Conservation (phyloP, 129 eudicot genomes). For the Silybum marianum region DNA sequence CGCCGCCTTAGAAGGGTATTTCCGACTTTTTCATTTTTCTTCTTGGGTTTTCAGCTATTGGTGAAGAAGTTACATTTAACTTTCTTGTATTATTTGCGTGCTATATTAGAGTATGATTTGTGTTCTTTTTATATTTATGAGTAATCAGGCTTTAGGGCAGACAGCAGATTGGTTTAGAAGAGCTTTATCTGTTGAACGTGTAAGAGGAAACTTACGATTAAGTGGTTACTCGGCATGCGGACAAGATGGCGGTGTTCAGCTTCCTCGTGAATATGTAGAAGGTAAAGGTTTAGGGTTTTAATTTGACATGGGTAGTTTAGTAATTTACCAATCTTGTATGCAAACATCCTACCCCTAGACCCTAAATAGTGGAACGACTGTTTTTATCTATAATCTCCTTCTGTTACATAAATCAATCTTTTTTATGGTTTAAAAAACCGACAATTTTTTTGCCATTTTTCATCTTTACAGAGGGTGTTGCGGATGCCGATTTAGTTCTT, state of each 20-base stretch:
- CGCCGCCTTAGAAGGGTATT: conserved; percentile 86
- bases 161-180: conserved; percentile 91
- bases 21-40: background rate
- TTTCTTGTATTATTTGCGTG: background rate
- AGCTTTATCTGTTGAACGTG: conserved; percentile 95
- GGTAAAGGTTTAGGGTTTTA: no score
- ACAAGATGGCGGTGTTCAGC: conserved; percentile 99
- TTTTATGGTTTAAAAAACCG: background rate
- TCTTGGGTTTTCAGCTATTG: background rate
- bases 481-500: conserved; percentile 93
- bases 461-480: conserved; percentile 73
- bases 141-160: conserved; percentile 89
- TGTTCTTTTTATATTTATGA: background rate
- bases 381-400: background rate
- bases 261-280: conserved; percentile 91
- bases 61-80: background rate
- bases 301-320: no score
- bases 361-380: background rate
- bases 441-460: background rate
- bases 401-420: background rate
- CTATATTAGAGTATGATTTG: background rate
- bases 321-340: no score
- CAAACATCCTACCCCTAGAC: no score
- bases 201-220: conserved; percentile 83
- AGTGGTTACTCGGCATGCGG: conserved; percentile 99